Percentiles rank a stretch among this genome's conserved stretches.
phyloP scores from a whole-genome alignment of 495 filamentous ascomycete genomes.

The Talaromyces liani region DNA sequence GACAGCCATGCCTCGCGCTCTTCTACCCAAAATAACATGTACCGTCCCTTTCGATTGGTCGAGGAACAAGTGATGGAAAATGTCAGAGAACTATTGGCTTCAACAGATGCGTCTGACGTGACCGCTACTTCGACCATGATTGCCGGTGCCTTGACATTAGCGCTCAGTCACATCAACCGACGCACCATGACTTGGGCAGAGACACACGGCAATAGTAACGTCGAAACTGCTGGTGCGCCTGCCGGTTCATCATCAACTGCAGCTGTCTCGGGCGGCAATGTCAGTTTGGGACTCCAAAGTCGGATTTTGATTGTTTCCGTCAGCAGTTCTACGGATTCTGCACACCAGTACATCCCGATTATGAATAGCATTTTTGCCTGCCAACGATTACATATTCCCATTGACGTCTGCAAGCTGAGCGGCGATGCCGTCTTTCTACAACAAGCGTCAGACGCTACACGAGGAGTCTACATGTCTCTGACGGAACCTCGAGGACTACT shows the following conservation, averaged over 20 bases:
- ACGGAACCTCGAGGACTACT: conserved; percentile 60
- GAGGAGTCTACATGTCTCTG: conserved; percentile 76
- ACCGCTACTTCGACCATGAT: conserved; percentile 68
- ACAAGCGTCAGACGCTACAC: conserved; percentile 85
- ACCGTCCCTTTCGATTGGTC: conserved; percentile 79
- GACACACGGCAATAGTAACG: conserved; percentile 33
- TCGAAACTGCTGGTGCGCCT: conserved; percentile 22
- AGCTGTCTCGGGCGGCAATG: conserved; percentile 30
- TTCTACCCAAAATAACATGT: conserved; percentile 60
- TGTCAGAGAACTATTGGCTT: conserved; percentile 58
- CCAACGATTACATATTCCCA: conserved; percentile 71
- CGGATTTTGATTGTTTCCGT: conserved; percentile 84
- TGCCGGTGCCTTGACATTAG: conserved; percentile 84
- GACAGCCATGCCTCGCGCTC: conserved; percentile 36
- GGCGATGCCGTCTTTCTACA: conserved; percentile 89
- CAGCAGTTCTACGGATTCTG: conserved; percentile 73
- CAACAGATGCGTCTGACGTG: conserved; percentile 54
- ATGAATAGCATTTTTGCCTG: conserved; percentile 98
- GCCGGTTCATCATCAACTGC: conserved; percentile 23
- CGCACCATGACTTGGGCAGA: conserved; percentile 40
- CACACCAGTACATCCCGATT: conserved; percentile 89
- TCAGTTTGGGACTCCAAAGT: conserved; percentile 51
- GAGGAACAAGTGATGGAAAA: conserved; percentile 69
- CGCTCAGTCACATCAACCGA: conserved; percentile 79
- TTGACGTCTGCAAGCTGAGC: conserved; percentile 81